A percentile compares a stretch with the other conserved stretches of the same genome.
Evolutionary conservation across 2,329 filamentous ascomycete genomes (phyloP).

Genomic region (Tolypocladium guangdongense): DNA sequence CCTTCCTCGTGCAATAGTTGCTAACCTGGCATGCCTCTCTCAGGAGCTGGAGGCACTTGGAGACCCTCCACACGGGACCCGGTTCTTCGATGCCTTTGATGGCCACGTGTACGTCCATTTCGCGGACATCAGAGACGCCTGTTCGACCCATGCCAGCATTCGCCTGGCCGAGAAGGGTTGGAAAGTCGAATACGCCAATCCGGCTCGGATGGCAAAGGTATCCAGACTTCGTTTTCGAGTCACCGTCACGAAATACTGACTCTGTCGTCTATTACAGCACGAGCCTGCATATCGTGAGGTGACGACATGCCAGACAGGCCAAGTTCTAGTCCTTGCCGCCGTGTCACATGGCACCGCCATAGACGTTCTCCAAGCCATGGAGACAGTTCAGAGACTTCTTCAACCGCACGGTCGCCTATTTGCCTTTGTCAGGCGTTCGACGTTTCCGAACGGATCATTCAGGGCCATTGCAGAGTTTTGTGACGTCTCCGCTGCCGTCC

Average conservation of each 20-base stretch:
- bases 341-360: slow-evolving; percentile 7
- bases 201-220: not conserved
- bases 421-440: slow-evolving; percentile 33
- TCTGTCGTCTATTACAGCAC: not conserved
- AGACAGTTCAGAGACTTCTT: slow-evolving; percentile 23
- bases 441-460: slow-evolving; percentile 30
- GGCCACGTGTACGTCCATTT: slow-evolving; percentile 44
- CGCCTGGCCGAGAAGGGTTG: slow-evolving; percentile 33
- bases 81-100: slow-evolving; percentile 21
- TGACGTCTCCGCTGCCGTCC: slow-evolving; percentile 32
- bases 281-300: not conserved
- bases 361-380: slow-evolving; percentile 24
- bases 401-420: slow-evolving; percentile 39
- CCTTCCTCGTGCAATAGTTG: not conserved
- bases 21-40: slow-evolving; percentile 4
- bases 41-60: slow-evolving; percentile 28
- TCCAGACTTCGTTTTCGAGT: not conserved
- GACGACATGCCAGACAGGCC: slow-evolving; percentile 10
- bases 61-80: slow-evolving; percentile 24
- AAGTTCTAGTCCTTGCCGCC: slow-evolving; percentile 17
- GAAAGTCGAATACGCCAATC: slow-evolving; percentile 18
- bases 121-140: slow-evolving; percentile 49
- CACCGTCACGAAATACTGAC: not conserved
- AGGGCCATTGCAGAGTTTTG: slow-evolving; percentile 42
- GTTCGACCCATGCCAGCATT: slow-evolving; percentile 35